A percentile compares a stretch with the other conserved stretches of the same genome.
Conservation (phyloP, 805 yeast genomes). For the Maudiozyma barnettii region DNA sequence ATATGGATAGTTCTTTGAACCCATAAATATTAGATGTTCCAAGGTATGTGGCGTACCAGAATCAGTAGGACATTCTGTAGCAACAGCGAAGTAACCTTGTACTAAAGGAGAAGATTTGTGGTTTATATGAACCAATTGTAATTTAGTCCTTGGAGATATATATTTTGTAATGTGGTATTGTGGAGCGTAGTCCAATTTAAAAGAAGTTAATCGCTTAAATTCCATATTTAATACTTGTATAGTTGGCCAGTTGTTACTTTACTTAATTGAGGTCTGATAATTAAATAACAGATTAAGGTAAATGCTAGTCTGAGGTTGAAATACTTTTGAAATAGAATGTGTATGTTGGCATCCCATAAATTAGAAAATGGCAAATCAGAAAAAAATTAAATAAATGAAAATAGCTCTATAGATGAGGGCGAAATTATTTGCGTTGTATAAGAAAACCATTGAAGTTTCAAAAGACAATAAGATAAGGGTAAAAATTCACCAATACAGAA, state of each 20-base stretch:
- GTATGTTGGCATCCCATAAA: too few species aligned
- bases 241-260: not conserved
- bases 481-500: too few species aligned
- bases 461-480: too few species aligned
- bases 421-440: too few species aligned
- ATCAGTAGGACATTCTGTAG: constrained; percentile 80
- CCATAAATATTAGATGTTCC: constrained; percentile 93
- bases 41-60: constrained; percentile 93
- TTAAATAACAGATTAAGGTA: too few species aligned
- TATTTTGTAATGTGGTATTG: constrained; percentile 56
- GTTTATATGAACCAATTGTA: constrained; percentile 66
- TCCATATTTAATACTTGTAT: constrained; percentile 13
- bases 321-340: too few species aligned
- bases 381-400: too few species aligned
- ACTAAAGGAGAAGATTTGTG: constrained; percentile 76
- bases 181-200: constrained; percentile 70
- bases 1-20: constrained; percentile 79
- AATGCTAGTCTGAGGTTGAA: too few species aligned
- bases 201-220: constrained; percentile 39
- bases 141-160: constrained; percentile 70
- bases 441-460: too few species aligned
- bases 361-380: too few species aligned
- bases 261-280: not conserved
- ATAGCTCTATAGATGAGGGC: too few species aligned
- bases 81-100: constrained; percentile 91